phyloP scores from a whole-genome alignment of 345 rosid species.

The Heritiera fomes region DNA sequence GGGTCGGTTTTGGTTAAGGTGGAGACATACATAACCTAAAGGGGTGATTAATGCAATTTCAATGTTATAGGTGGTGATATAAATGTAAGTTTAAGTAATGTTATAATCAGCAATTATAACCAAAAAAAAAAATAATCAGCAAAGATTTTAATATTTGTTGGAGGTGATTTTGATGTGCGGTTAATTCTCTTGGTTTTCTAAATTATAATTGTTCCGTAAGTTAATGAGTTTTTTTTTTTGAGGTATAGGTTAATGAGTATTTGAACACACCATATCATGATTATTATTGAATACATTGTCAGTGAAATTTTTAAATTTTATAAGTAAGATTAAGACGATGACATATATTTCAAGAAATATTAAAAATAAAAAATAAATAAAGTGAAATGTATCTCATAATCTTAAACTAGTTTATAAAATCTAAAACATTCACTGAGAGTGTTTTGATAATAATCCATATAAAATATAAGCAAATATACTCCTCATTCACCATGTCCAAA shows the following conservation, averaged over 20 bases:
- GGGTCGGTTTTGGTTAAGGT: not conserved
- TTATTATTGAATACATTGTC: too few species aligned
- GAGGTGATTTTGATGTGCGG: not conserved
- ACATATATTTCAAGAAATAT: too few species aligned
- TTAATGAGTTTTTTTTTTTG: too few species aligned
- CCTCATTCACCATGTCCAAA: not conserved
- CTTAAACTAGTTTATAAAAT: too few species aligned
- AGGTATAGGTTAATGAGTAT: not conserved
- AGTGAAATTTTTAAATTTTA: too few species aligned
- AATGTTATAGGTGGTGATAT: not conserved
- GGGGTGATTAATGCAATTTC: not conserved
- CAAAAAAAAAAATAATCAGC: too few species aligned
- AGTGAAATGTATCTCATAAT: too few species aligned
- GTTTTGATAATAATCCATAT: too few species aligned
- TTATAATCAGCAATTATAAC: not conserved
- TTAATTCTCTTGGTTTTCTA: not conserved
- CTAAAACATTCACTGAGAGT: too few species aligned
- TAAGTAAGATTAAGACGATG: too few species aligned
- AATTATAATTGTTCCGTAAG: not conserved
- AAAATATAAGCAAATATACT: not conserved
- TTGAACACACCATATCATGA: too few species aligned
- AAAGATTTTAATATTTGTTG: not conserved
- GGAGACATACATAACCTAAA: not conserved
- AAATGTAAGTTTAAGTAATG: not conserved
- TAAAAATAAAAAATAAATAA: too few species aligned